A percentile compares a stretch with the other conserved stretches of the same genome.
Conservation (phyloP, 2,329 filamentous ascomycete species). For the Cytospora mali region DNA sequence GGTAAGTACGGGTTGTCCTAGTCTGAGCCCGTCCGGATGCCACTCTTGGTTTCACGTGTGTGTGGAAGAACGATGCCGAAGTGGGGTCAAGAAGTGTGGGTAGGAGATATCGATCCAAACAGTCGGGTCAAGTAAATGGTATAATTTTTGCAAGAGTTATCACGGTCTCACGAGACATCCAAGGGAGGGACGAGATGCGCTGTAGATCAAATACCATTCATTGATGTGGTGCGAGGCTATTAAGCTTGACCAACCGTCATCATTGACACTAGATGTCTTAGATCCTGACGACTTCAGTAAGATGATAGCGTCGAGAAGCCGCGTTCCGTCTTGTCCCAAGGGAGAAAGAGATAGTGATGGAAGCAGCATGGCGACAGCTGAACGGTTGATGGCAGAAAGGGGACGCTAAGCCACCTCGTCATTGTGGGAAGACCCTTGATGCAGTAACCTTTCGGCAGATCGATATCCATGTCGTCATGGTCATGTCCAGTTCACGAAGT, state of each 20-base stretch:
- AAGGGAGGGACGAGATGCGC: background rate
- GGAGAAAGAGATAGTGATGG: background rate
- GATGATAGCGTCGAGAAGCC: background rate
- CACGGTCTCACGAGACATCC: background rate
- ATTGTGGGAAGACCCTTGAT: background rate
- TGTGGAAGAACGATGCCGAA: constrained; percentile 7
- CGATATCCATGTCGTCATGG: background rate
- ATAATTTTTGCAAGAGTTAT: background rate
- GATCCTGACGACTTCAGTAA: background rate
- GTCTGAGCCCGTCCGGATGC: background rate
- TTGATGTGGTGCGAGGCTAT: background rate
- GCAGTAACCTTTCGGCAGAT: background rate
- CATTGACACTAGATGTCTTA: background rate
- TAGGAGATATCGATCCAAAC: constrained; percentile 1
- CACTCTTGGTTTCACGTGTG: background rate
- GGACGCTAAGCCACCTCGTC: background rate
- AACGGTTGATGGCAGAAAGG: background rate
- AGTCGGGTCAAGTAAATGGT: constrained; percentile 4
- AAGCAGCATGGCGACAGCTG: background rate
- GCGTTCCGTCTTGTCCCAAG: background rate
- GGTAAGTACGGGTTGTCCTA: background rate
- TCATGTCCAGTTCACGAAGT: no score
- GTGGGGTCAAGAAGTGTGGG: constrained; percentile 5
- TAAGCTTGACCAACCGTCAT: background rate
- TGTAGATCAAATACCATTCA: constrained; percentile 4